Base-by-base conservation (phyloP, 2,329 filamentous ascomycete species). In the Cladophialophora bantiana region DNA sequence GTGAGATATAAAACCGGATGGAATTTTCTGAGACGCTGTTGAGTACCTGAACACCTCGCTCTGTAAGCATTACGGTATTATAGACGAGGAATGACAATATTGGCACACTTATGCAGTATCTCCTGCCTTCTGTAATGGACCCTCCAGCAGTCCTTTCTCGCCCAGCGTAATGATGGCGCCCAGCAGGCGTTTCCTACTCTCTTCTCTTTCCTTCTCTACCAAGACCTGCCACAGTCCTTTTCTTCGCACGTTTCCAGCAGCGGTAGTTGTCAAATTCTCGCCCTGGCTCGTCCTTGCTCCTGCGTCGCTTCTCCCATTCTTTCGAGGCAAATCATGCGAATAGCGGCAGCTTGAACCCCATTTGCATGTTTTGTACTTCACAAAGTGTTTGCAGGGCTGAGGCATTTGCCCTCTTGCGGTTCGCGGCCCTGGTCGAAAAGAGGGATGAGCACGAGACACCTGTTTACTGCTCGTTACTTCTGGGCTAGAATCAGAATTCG, bases 201-300 rank as follows among this genome's bases (percentile, higher is more conserved):
- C 80, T 63, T 79, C 77, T 59, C 77, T 76, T 71, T 83, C 78
- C 57, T 77, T 78, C 38, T 77, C 78, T 50, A 82, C 70, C 63
- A 83, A 76, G 78, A 79, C 75, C 68, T 83, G 79, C 61, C 79
- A 78, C 59, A 83, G 74, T 35, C 80, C 78, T 71, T 82, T 80
- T 65, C 79, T 67, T 60, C 62, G 67, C 7, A 63, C 36, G 63
- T 62, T 42, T 10, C 73, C 67, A 36, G 59, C 50, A 20, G 48
- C 4, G 1, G 52, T 40, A 5, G 54, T 50, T 38, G 4, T 40
- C 5, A 59, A 52, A 13, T 10, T 26, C 20, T 54, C 26, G 69
- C 74, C 65, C 73, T 74, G 65, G 73, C 73, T 68, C 74, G 74
- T 59, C 45, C 63, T 7, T 69, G 64, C 66, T 75, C 75, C n/a